These are phyloP conservation scores for Trypanosoma caninum DNA, from an alignment of 208 protist genomes.

Conservation along the genomic window DNA sequence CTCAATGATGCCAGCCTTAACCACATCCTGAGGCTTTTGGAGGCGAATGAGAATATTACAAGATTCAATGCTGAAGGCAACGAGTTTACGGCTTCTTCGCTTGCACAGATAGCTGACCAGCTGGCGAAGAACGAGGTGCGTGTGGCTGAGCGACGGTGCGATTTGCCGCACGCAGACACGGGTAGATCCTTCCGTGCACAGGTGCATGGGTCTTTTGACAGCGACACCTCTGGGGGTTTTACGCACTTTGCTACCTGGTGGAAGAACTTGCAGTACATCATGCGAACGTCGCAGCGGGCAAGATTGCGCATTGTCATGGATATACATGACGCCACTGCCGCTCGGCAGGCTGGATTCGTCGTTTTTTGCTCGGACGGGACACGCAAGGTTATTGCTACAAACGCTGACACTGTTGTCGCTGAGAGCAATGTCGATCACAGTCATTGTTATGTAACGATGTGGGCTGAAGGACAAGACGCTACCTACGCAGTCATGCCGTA, in stretches of 20 bases:
- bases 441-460: constrained; percentile 40
- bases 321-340: constrained; percentile 23
- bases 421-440: constrained; percentile 49
- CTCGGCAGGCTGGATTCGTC: constrained; percentile 59
- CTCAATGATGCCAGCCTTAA: constrained; percentile 61
- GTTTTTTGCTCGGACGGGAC: constrained; percentile 66
- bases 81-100: constrained; percentile 37
- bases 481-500: constrained; percentile 81
- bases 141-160: constrained; percentile 9
- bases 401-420: constrained; percentile 36
- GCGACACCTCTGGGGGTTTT: constrained; percentile 63
- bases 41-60: constrained; percentile 48
- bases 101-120: constrained; percentile 23
- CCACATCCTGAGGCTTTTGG: constrained; percentile 63
- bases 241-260: constrained; percentile 85
- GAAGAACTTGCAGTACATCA: constrained; percentile 76
- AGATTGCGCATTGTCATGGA: constrained; percentile 52
- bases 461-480: constrained; percentile 27
- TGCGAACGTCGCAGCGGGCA: constrained; percentile 44
- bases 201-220: constrained; percentile 31
- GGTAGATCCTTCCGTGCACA: constrained; percentile 29
- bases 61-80: constrained; percentile 46
- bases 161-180: constrained; percentile 12
- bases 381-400: constrained; percentile 46
- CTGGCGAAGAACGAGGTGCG: constrained; percentile 26